Evolutionary conservation across 208 protist genomes (phyloP).

Genomic region (Balamuthia mandrillaris): DNA sequence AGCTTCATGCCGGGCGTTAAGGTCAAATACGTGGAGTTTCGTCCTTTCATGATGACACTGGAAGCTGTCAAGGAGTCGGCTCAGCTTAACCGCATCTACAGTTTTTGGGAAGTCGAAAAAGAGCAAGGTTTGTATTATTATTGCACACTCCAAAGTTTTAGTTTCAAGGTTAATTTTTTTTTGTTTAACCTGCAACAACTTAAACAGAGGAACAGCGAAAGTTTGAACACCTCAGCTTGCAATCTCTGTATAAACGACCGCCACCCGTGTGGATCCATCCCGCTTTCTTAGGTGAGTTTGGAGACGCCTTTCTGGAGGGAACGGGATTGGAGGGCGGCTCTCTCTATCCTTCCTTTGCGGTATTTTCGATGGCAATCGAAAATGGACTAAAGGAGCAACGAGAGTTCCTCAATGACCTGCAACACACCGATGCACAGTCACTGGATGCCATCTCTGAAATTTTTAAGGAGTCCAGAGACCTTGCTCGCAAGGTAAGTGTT

Average conservation of each 20-base stretch:
- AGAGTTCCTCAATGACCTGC: conserved; percentile 28
- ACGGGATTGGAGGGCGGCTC: conserved; percentile 36
- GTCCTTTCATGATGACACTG: neutral
- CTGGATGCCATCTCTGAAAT: conserved; percentile 41
- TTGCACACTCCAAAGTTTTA: neutral
- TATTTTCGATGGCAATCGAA: conserved; percentile 22
- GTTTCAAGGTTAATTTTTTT: neutral
- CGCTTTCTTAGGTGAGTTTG: conserved; percentile 35
- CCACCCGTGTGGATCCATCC: conserved; percentile 38
- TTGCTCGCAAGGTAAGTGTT: conserved; percentile 3
- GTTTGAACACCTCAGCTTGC: conserved; percentile 41
- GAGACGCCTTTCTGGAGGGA: conserved; percentile 35
- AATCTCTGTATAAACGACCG: conserved; percentile 37
- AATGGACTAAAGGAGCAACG: conserved; percentile 16
- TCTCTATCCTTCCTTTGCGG: conserved; percentile 23
- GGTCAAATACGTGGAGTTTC: conserved; percentile 36
- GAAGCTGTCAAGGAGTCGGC: conserved; percentile 25
- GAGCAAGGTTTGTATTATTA: neutral
- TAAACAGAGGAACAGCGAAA: conserved; percentile 5
- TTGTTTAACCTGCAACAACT: neutral
- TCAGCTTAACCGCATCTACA: conserved; percentile 37
- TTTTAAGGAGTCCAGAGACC: conserved; percentile 29
- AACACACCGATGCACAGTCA: conserved; percentile 15
- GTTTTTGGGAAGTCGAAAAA: conserved; percentile 41
- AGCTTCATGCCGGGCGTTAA: conserved; percentile 2